phyloP scores from a whole-genome alignment of 1,284 basidiomycete species.

The Cutaneotrichosporon cavernicola region DNA sequence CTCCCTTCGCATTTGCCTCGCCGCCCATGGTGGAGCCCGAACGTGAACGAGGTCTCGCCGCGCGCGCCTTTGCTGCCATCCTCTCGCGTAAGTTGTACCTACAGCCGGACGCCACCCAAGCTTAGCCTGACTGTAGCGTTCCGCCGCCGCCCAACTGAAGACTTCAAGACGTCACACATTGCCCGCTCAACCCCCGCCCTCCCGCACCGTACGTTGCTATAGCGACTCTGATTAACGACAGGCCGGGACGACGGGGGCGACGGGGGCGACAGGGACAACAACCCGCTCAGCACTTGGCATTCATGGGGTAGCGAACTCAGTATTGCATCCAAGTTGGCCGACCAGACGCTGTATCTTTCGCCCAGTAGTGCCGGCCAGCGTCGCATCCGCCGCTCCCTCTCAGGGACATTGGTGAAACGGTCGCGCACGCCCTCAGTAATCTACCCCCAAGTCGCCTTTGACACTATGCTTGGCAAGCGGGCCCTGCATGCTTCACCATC shows the following conservation, averaged over 20 bases:
- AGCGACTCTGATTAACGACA: background rate
- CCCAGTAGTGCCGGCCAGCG: background rate
- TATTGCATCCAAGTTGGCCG: background rate
- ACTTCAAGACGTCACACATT: background rate
- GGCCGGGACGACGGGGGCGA: background rate
- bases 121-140: conserved; percentile 1
- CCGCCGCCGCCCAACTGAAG: background rate
- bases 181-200: background rate
- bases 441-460: background rate
- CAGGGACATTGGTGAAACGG: background rate
- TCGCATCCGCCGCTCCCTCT: background rate
- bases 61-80: conserved; percentile 3
- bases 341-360: background rate
- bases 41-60: background rate
- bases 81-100: background rate
- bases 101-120: background rate
- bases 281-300: background rate
- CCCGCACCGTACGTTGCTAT: background rate
- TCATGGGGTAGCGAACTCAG: conserved; percentile 5
- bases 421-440: background rate
- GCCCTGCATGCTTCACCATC: background rate
- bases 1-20: background rate
- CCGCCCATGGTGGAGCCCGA: background rate
- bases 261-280: background rate
- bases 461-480: background rate